Evolutionary conservation across 2,329 filamentous ascomycete species (phyloP).

Genomic region (Colletotrichum tamarilloi): DNA sequence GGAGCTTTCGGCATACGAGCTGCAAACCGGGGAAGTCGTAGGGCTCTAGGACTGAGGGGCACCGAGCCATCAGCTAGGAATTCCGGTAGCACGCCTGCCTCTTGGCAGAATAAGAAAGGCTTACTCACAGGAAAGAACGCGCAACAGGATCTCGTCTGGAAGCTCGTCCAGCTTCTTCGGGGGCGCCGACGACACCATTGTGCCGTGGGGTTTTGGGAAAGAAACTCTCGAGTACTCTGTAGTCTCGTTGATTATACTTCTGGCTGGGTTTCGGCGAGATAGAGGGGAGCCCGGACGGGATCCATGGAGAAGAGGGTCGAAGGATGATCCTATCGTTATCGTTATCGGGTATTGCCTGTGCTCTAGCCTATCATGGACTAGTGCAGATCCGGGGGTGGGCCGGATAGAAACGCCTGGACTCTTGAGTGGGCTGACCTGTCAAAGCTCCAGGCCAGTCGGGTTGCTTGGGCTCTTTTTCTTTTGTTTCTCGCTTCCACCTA

Average conservation of each 20-base stretch:
- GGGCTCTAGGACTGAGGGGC: conserved; percentile 68
- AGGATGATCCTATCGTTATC: conserved; percentile 35
- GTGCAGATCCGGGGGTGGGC: conserved; percentile 36
- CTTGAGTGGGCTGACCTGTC: conserved; percentile 21
- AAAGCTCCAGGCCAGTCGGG: conserved; percentile 18
- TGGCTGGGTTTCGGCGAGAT: conserved; percentile 18
- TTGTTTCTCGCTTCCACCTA: neutral
- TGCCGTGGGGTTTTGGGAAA: conserved; percentile 25
- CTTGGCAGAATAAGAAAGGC: conserved; percentile 6
- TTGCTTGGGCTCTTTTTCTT: neutral
- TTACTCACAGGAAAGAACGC: conserved; percentile 57
- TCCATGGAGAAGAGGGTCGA: conserved; percentile 31
- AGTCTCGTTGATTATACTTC: conserved; percentile 2
- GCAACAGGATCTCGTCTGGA: conserved; percentile 72
- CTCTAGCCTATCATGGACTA: conserved; percentile 9
- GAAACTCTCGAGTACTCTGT: neutral
- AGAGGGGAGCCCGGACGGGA: conserved; percentile 27
- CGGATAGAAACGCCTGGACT: conserved; percentile 33
- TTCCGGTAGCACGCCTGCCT: neutral
- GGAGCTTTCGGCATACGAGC: conserved; percentile 74
- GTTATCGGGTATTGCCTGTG: conserved; percentile 19
- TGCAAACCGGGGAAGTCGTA: conserved; percentile 75
- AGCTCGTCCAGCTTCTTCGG: conserved; percentile 59
- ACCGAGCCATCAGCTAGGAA: conserved; percentile 26
- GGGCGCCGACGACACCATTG: conserved; percentile 36